Evolutionary conservation across 179 eudicot species (phyloP).

Genomic region (Heliamphora pulchella): DNA sequence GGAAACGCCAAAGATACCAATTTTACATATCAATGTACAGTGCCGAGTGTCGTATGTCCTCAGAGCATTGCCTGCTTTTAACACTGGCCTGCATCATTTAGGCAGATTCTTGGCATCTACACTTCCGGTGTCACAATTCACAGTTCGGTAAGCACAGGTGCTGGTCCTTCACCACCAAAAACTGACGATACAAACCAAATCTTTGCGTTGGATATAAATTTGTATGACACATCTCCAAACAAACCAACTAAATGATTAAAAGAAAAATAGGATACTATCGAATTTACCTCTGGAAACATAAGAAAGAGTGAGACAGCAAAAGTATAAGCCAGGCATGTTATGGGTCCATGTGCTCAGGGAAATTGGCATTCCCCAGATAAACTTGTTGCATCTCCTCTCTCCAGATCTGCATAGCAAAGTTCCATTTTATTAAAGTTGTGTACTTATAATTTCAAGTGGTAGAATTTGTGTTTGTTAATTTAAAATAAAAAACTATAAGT

Average conservation of each 20-base stretch:
- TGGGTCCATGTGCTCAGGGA: conserved; percentile 45
- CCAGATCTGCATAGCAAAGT: conserved; percentile 60
- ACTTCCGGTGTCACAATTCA: not conserved
- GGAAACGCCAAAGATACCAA: not conserved
- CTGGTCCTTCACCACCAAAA: not conserved
- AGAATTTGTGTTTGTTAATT: not conserved
- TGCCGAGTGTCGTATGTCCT: not conserved
- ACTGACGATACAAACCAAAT: conserved; percentile 8
- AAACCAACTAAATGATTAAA: not conserved
- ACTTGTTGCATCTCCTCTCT: conserved; percentile 98
- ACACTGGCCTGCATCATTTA: not conserved
- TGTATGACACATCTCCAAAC: not conserved
- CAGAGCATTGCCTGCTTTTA: conserved; percentile 8
- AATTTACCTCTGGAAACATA: conserved; percentile 17
- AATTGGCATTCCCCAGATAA: conserved; percentile 66
- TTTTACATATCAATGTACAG: not conserved
- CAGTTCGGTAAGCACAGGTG: not conserved
- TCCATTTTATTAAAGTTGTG: not conserved
- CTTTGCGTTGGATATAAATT: not conserved
- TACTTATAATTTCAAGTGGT: no score
- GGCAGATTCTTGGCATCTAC: not conserved
- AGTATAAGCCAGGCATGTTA: conserved; percentile 19
- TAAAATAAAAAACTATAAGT: not conserved
- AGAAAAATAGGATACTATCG: not conserved
- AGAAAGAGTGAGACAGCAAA: not conserved